Evolutionary conservation across 2,329 filamentous ascomycete genomes (phyloP).

Genomic region (Botrytis sinoallii): DNA sequence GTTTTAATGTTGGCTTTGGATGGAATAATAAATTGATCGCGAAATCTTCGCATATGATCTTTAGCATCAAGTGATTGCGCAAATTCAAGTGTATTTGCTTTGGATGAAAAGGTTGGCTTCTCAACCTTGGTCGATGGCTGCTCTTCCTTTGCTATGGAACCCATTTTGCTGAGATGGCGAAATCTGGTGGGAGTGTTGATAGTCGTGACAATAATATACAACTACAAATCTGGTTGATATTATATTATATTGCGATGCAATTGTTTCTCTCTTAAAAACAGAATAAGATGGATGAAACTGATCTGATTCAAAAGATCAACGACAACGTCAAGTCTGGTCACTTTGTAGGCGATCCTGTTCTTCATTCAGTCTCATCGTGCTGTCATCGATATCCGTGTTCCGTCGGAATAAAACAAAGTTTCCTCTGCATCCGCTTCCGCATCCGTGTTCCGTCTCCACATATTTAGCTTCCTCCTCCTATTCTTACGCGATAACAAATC

Average conservation of each 20-base stretch:
- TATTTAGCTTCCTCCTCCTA: constrained; percentile 5
- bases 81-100: constrained; percentile 46
- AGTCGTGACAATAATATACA: background rate
- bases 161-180: constrained; percentile 27
- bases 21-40: constrained; percentile 74
- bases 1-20: constrained; percentile 68
- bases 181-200: background rate
- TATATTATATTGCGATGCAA: background rate
- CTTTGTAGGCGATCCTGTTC: constrained; percentile 12
- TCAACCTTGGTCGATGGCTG: constrained; percentile 17
- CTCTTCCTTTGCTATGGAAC: constrained; percentile 30
- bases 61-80: constrained; percentile 55
- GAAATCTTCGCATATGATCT: constrained; percentile 58
- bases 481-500: constrained; percentile 12
- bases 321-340: background rate
- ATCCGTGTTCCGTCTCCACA: constrained; percentile 22
- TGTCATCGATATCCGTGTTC: constrained; percentile 10
- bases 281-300: background rate
- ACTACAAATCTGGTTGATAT: background rate
- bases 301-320: background rate
- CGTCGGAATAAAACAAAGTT: constrained; percentile 6
- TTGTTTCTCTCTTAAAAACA: background rate
- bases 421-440: constrained; percentile 23
- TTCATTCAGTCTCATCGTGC: background rate
- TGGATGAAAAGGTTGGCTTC: constrained; percentile 46